Base-by-base conservation (phyloP, 2,329 filamentous ascomycete genomes). In the Aspergillus arachidicola region DNA sequence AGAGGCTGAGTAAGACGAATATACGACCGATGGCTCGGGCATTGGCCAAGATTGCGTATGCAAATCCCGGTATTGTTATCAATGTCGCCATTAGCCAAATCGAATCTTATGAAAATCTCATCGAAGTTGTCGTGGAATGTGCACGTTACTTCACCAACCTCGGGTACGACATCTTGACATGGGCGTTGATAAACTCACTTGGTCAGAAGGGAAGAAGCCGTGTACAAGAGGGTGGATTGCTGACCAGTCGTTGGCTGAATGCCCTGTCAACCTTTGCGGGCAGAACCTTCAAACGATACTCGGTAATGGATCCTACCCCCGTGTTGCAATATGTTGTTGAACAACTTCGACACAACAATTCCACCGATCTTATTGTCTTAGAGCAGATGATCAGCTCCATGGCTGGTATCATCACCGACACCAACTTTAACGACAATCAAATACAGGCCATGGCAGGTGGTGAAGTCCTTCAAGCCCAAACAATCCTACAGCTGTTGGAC, bases 91-190 rank as follows among this genome's bases (percentile, higher is more conserved):
- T 99, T 62, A 89, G 89, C 66, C 94, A 97, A 76, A 92, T 97
- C 63, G 94, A 99, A 77, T 90, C 91, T 0, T 99, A 99, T 76
- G 91, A 91, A 74, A 99, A 98, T 74, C 85, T 99, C 64, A 97
- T 97, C 61, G 92, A 97, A 65, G 92, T 93, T 6, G 92, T 99
- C 65, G 94, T 98, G 16, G 93, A 97, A 75, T 97, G 94, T 73
- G 93, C 92, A 45, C 90, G 92, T 71, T 97, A 97, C 75, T 97
- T 98, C 70, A 97, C 94, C 1, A 89, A 92, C 60, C 82, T 99
- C 43, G 94, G 92, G 0, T 97, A 97, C 75, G 95, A 99, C 76
- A 92, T 97, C 36, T 83, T 99, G 51, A 91, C 93, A 4, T 99
- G 94, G 93, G 92, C 93, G 23, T 83, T 99, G 51, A 87, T 99